Evolutionary conservation across 441 rosid genomes (phyloP).

Genomic region (Populus hybrid): DNA sequence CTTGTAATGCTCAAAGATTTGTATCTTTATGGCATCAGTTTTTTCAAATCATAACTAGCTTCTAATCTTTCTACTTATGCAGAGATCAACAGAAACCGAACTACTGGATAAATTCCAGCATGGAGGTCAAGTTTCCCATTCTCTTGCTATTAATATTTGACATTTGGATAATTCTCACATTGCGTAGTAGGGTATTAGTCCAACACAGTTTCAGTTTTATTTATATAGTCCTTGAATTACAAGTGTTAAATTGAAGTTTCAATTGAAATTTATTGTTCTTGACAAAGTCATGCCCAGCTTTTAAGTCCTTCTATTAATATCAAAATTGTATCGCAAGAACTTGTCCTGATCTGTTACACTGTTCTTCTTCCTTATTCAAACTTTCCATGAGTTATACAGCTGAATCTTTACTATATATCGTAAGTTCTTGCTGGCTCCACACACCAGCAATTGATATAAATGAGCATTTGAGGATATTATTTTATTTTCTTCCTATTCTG

Average conservation of each 20-base stretch:
- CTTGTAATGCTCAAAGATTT: not conserved
- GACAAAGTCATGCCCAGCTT: not conserved
- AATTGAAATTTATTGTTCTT: not conserved
- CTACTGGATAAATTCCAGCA: constrained; percentile 35
- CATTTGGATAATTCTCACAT: not conserved
- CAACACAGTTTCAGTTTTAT: not conserved
- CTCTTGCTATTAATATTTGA: not conserved
- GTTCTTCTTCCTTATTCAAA: not conserved
- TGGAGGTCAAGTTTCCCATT: constrained; percentile 36
- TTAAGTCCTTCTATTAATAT: not conserved
- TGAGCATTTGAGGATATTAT: not conserved
- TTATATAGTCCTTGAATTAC: not conserved
- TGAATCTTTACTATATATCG: not conserved
- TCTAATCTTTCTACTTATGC: constrained; percentile 12
- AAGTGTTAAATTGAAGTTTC: not conserved
- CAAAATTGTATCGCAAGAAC: not conserved
- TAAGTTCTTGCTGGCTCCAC: not conserved
- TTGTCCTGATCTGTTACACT: not conserved
- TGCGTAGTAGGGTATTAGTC: not conserved
- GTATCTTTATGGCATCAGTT: not conserved
- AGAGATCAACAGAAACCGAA: constrained; percentile 66
- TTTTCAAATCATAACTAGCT: constrained; percentile 1
- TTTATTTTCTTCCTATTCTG: not conserved
- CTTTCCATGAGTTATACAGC: not conserved
- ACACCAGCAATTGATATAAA: not conserved